Evolutionary conservation across 2,329 filamentous ascomycete genomes (phyloP).

Genomic region (Ascochyta lentis): DNA sequence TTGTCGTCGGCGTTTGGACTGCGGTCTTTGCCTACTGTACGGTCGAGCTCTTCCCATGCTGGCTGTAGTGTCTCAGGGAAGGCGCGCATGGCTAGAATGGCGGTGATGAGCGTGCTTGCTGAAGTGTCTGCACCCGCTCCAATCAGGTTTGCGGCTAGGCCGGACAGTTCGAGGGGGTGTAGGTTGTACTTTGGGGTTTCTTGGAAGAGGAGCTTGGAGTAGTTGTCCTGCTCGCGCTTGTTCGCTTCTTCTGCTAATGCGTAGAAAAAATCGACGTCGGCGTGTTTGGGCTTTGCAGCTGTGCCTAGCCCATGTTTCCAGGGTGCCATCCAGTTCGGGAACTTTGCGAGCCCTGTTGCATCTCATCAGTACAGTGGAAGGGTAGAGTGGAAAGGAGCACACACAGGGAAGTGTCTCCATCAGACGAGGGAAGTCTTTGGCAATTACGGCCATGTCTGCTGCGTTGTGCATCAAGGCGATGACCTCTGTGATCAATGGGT

Average conservation of each 20-base stretch:
- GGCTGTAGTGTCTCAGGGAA: constrained; percentile 39
- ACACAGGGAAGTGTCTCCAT: constrained; percentile 61
- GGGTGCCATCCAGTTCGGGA: constrained; percentile 36
- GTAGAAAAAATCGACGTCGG: constrained; percentile 44
- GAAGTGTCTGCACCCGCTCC: constrained; percentile 46
- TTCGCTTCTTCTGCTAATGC: constrained; percentile 42
- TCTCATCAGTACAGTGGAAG: too few species aligned
- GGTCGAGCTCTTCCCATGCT: constrained; percentile 45
- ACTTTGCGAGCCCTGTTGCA: constrained; percentile 26
- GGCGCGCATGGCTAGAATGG: constrained; percentile 43
- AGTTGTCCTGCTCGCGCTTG: constrained; percentile 42
- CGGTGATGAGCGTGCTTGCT: constrained; percentile 44
- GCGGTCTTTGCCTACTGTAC: constrained; percentile 39
- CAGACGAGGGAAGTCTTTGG: constrained; percentile 64
- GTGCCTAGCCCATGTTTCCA: constrained; percentile 46
- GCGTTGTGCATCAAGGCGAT: constrained; percentile 65
- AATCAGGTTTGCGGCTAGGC: constrained; percentile 41
- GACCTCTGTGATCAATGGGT: constrained; percentile 67
- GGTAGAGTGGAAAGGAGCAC: background rate
- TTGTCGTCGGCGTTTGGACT: constrained; percentile 47
- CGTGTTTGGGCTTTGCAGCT: constrained; percentile 34
- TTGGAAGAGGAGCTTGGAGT: constrained; percentile 53
- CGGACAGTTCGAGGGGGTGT: constrained; percentile 40
- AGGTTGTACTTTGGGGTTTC: constrained; percentile 40
- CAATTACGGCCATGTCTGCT: constrained; percentile 59